Base-by-base conservation (phyloP, 192 early-diverging fungal species). In the Dissophora globulifera region DNA sequence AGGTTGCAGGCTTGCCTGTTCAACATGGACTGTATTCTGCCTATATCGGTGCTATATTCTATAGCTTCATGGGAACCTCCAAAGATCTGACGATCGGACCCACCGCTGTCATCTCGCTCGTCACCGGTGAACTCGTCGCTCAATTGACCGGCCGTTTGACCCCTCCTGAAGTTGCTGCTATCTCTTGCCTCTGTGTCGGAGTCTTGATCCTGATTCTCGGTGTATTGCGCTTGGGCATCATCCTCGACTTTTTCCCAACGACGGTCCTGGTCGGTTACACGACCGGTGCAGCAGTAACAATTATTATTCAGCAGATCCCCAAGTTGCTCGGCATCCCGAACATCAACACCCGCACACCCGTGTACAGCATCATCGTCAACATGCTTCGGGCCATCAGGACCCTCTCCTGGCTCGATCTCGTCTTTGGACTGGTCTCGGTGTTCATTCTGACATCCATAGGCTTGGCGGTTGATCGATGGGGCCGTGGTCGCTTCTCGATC, bases 251-350 rank as follows among this genome's bases (percentile, higher is more conserved):
- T 57, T 93, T 98, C 63, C 89, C 92, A 22, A 78, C 84, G 20
- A 88, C 94, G 3, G 92, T 93, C 22, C 88, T 98, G 68, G 90
- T 91, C 1, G 95, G 94, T 0, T 98, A 96, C 69, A 95, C 92
- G 62, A 90, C 95, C 0, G 95, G 95, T 3, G 91, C 92, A 6
- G 94, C 92, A 15, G 63, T 92, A 6, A 91, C 86, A 20, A 93
- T 96, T 65, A 84, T 91, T 31, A 87, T 96, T 76, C 72, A 76
- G 46, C 72, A 76, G 42, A 81, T 95, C 41, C 87, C 92, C 16
- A 86, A 84, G 22, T 84, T 95, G 49, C 78, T 96, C 59, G 94
- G 96, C 23, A 89, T 95, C 62, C 85, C 85, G 53, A 79, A 81
- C 19, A 88, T 93, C 70, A 85, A 94, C 76, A 95, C 88, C 15